Percentiles rank a stretch among this genome's conserved stretches.
phyloP scores from a whole-genome alignment of 1,139 yeast genomes.

The Diutina siamensis region DNA sequence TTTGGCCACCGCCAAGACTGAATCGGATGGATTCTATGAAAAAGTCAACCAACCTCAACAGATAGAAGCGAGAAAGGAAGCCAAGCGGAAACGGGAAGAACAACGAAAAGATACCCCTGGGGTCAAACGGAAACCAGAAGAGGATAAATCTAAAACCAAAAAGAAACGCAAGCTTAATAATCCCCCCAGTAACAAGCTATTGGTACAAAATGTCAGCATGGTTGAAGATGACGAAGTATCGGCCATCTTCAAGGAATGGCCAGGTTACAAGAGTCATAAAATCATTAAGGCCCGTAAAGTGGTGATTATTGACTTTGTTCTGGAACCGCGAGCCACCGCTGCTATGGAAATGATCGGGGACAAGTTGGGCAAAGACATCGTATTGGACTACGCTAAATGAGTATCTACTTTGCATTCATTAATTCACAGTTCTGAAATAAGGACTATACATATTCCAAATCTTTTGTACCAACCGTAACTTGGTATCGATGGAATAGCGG shows the following conservation, averaged over 20 bases:
- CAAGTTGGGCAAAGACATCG: neutral
- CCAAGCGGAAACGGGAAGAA: slow-evolving; percentile 13
- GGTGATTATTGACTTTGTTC: neutral
- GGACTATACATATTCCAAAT: slow-evolving; percentile 45
- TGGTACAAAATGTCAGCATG: neutral
- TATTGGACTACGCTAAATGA: slow-evolving; percentile 1
- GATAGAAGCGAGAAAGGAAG: slow-evolving; percentile 11
- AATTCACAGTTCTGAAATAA: slow-evolving; percentile 16
- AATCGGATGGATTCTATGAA: slow-evolving; percentile 31
- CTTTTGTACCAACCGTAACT: slow-evolving; percentile 29
- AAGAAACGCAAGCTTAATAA: slow-evolving; percentile 8
- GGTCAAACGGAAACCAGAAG: slow-evolving; percentile 14
- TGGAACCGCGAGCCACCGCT: neutral
- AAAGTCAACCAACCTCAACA: slow-evolving; percentile 9
- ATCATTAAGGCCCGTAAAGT: slow-evolving; percentile 2
- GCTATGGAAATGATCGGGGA: neutral
- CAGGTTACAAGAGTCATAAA: neutral
- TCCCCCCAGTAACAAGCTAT: neutral
- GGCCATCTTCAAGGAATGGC: neutral
- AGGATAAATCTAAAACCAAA: slow-evolving; percentile 10
- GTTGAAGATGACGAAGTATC: neutral
- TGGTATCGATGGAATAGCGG: slow-evolving; percentile 18
- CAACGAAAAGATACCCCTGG: neutral
- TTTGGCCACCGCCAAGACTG: slow-evolving; percentile 27
- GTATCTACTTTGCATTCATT: too few species aligned